Evolutionary conservation across 768 basidiomycete species (phyloP).

Genomic region (Tylopilus subfusipes): DNA sequence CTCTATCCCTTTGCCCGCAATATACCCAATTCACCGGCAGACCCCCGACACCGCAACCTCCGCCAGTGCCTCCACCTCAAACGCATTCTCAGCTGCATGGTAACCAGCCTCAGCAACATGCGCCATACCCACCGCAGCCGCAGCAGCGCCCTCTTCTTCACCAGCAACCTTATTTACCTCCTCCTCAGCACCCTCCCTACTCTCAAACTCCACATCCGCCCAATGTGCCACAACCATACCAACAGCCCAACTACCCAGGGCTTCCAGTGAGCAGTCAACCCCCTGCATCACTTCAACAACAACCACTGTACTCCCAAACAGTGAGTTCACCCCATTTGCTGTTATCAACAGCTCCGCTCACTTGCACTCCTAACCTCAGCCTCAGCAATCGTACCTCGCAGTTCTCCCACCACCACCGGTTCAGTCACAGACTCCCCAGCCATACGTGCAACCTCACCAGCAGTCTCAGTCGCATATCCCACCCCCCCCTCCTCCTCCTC

Average conservation of each 20-base stretch:
- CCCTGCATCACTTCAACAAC: not conserved
- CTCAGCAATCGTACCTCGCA: conserved; percentile 13
- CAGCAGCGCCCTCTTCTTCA: conserved; percentile 6
- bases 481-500: conserved; percentile 16
- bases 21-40: conserved; percentile 13
- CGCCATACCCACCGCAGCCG: conserved; percentile 5
- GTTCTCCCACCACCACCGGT: conserved; percentile 18
- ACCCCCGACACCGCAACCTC: conserved; percentile 8
- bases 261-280: conserved; percentile 9
- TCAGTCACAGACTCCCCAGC: conserved; percentile 13
- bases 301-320: conserved; percentile 3
- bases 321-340: conserved; percentile 5
- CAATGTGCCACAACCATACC: conserved; percentile 15
- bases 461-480: conserved; percentile 22
- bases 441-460: conserved; percentile 10
- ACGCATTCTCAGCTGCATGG: conserved; percentile 7
- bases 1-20: conserved; percentile 12
- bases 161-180: conserved; percentile 10
- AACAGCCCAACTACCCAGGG: conserved; percentile 10
- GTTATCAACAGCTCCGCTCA: not conserved
- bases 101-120: conserved; percentile 15
- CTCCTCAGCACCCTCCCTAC: conserved; percentile 15
- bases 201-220: conserved; percentile 10
- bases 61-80: conserved; percentile 11
- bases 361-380: not conserved